phyloP scores from a whole-genome alignment of 1,284 basidiomycete genomes.

The Phellopilus nigrolimitatus region DNA sequence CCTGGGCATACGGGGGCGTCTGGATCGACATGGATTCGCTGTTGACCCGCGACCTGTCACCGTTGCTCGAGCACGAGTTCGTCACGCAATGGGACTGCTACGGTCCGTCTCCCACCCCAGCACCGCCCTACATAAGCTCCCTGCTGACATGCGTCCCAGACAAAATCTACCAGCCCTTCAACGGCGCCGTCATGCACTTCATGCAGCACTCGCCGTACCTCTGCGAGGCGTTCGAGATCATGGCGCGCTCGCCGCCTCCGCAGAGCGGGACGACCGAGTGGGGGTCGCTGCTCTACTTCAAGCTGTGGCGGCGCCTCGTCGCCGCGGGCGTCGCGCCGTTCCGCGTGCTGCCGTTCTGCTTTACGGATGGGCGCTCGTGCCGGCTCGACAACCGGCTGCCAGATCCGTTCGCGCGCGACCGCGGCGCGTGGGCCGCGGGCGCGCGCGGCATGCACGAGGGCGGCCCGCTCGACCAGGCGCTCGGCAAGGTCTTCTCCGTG shows the following conservation, averaged over 20 bases:
- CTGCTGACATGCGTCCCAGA: conserved; percentile 39
- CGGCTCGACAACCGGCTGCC: conserved; percentile 87
- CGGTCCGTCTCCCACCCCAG: conserved; percentile 46
- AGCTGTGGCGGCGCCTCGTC: conserved; percentile 80
- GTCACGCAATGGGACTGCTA: conserved; percentile 97
- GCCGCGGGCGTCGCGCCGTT: conserved; percentile 73
- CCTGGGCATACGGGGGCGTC: conserved; percentile 88
- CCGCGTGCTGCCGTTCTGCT: conserved; percentile 89
- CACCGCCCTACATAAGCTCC: conserved; percentile 10
- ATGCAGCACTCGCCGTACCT: conserved; percentile 84
- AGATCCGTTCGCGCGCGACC: conserved; percentile 76
- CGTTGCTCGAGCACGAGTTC: conserved; percentile 87
- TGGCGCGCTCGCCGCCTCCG: conserved; percentile 70
- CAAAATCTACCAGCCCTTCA: conserved; percentile 82
- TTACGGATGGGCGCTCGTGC: conserved; percentile 85
- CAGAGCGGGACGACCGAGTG: conserved; percentile 81
- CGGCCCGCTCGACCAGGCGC: conserved; percentile 60
- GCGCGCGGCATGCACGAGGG: conserved; percentile 52
- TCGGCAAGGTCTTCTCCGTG: conserved; percentile 77
- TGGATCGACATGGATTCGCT: conserved; percentile 97
- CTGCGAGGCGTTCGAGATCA: conserved; percentile 91
- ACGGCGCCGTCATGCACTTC: conserved; percentile 93
- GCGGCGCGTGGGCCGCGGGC: conserved; percentile 55
- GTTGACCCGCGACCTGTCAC: conserved; percentile 76
- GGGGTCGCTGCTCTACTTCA: conserved; percentile 86